Conservation (phyloP, 352 stramenopile genomes). For the Phytopythium cucurbitacearum region DNA sequence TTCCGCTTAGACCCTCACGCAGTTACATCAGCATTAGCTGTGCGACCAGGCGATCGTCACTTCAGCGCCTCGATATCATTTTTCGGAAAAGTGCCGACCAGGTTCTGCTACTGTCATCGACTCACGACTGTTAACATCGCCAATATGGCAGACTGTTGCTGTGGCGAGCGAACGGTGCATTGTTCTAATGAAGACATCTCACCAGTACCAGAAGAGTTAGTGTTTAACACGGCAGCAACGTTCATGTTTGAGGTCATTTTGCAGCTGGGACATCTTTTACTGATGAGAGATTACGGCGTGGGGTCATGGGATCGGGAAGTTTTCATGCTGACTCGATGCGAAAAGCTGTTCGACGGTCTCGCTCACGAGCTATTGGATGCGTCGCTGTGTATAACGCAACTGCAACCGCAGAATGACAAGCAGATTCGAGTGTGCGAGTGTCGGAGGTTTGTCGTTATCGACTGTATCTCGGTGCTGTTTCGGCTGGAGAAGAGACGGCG, state of each 20-base stretch:
- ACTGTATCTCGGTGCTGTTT: constrained; percentile 42
- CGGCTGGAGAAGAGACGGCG: constrained; percentile 46
- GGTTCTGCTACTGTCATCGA: not conserved
- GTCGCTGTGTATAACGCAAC: not conserved
- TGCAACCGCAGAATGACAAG: too few relatives aligned
- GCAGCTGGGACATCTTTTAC: constrained; percentile 34
- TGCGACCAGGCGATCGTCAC: constrained; percentile 14
- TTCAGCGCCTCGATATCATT: constrained; percentile 7
- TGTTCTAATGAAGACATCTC: too few relatives aligned
- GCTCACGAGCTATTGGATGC: not conserved
- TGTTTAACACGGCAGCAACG: too few relatives aligned
- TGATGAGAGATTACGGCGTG: constrained; percentile 19
- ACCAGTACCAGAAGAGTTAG: too few relatives aligned
- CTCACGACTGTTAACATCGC: too few relatives aligned
- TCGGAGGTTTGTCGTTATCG: constrained; percentile 14
- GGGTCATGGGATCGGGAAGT: constrained; percentile 48
- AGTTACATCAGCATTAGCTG: constrained; percentile 23
- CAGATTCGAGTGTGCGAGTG: not conserved
- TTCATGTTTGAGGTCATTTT: constrained; percentile 32
- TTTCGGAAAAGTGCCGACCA: not conserved
- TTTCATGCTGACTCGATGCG: constrained; percentile 38
- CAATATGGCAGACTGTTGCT: too few relatives aligned
- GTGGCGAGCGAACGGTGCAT: too few relatives aligned
- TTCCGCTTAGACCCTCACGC: constrained; percentile 27
- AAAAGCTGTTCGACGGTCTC: constrained; percentile 30